These are phyloP conservation scores for Laburnicola sp. DNA, from an alignment of 2,329 filamentous ascomycete genomes.

Conservation along the genomic window DNA sequence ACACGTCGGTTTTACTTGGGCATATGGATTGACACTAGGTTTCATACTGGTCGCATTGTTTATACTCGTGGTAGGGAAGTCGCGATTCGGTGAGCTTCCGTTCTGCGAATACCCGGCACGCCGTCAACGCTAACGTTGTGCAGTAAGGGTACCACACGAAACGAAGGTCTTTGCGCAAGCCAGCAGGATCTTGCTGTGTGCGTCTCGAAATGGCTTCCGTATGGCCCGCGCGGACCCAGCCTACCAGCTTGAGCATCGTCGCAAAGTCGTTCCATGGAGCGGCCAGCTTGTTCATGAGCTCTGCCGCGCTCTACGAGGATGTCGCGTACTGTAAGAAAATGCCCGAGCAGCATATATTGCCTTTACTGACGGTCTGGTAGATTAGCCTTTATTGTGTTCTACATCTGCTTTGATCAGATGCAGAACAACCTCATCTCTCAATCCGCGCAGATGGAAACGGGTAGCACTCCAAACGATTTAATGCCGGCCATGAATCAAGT, in stretches of 20 bases:
- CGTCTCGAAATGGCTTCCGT: constrained; percentile 30
- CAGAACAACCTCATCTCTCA: constrained; percentile 46
- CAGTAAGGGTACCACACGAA: constrained; percentile 24
- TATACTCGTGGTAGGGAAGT: constrained; percentile 50
- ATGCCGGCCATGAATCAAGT: constrained; percentile 38
- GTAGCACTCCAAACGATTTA: constrained; percentile 42
- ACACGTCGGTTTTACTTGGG: constrained; percentile 67
- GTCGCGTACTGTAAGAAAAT: constrained; percentile 31
- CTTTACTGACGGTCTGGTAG: constrained; percentile 1
- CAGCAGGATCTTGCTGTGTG: constrained; percentile 30
- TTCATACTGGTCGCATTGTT: constrained; percentile 66
- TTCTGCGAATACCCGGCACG: no score
- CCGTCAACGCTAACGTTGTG: background rate
- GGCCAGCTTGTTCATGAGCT: constrained; percentile 33
- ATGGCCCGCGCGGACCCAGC: constrained; percentile 30
- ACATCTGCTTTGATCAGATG: constrained; percentile 46
- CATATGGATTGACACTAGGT: constrained; percentile 63
- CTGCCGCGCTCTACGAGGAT: constrained; percentile 34
- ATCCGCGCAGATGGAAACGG: constrained; percentile 40
- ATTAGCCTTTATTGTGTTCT: constrained; percentile 39
- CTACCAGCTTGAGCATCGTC: constrained; percentile 27
- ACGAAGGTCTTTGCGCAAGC: constrained; percentile 32
- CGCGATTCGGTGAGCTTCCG: constrained; percentile 20
- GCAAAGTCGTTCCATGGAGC: constrained; percentile 31
- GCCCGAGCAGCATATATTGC: no score